Percentiles rank a stretch among this genome's conserved stretches.
phyloP scores from a whole-genome alignment of 352 stramenopile genomes.

The Phytopythium ostracodes region DNA sequence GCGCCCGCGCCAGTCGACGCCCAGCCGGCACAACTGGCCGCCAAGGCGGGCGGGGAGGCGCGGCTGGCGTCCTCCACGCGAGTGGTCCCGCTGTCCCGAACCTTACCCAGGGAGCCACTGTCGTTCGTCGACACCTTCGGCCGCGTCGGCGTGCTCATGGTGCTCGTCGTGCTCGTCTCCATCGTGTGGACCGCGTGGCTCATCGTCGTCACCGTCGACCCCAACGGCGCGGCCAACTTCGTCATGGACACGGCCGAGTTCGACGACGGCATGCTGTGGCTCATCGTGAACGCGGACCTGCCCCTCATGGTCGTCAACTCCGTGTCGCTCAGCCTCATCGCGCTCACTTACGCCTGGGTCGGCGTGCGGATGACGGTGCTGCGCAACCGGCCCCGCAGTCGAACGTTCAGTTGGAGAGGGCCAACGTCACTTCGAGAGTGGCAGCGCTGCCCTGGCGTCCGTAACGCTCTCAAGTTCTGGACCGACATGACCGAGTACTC shows the following conservation, averaged over 20 bases:
- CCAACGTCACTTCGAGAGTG: neutral
- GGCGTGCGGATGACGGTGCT: slow-evolving; percentile 10
- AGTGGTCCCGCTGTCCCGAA: neutral
- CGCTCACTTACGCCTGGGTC: slow-evolving; percentile 11
- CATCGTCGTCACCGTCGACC: slow-evolving; percentile 8
- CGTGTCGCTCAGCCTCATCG: neutral
- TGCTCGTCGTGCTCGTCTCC: slow-evolving; percentile 3
- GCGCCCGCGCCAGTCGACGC: neutral
- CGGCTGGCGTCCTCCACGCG: neutral
- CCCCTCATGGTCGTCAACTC: neutral
- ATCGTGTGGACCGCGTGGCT: slow-evolving; percentile 10
- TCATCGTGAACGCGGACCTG: slow-evolving; percentile 1
- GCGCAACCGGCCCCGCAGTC: neutral
- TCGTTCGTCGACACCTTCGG: slow-evolving; percentile 4
- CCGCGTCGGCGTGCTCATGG: neutral
- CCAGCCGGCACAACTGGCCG: neutral
- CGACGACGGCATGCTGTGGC: slow-evolving; percentile 12
- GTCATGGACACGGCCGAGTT: slow-evolving; percentile 13
- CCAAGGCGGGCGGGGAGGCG: neutral
- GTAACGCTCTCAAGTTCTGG: neutral
- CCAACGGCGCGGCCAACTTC: slow-evolving; percentile 9
- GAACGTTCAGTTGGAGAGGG: neutral
- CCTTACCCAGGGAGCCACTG: neutral
- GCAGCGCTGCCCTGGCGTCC: neutral
- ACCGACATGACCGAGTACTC: slow-evolving; percentile 16